Base-by-base conservation (phyloP, 225 moss, liverwort and hornwort genomes). In the Sphagnum contortum region DNA sequence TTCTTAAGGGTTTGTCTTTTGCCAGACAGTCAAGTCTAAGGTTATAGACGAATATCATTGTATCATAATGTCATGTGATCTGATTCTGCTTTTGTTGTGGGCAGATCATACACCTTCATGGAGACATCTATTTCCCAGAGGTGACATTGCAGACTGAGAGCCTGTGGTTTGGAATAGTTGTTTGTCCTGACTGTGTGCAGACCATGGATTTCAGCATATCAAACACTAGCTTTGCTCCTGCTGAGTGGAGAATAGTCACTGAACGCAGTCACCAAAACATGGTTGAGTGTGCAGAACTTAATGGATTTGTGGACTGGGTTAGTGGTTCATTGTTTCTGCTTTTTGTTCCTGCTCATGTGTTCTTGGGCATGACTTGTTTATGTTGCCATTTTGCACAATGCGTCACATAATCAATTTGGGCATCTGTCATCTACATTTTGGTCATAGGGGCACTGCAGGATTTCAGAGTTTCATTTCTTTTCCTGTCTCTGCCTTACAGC, bases 201-300 rank as follows among this genome's bases (percentile, higher is more conserved):
- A 73, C 75, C 29, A 73, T 78, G 75, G 53, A 78, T 60, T 84
- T 81, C 8, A 78, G 64, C 47, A 84, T 84, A 71, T 75, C 76
- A 59, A 84, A 84, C 47, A 69, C 73, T 0, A 84, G 73, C 58
- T 59, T 81, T 54, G 68, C 71, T 49, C 78, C 73, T 3, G 55
- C 81, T 3, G 64, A 78, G 62, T 84, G 78, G 78, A 69, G 73
- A 10, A 71, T 84, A 59, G 78, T 81, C 44, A 81, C 78, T 0
- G 78, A 84, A 62, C 12, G 71, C 64, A 84, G 84, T 50, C 75
- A 84, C 1, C 3, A 66, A 64, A 54, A 75, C 14, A 78, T 84
- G 80, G 66, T 78, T 48, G 66, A 78, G n/a, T 73, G 75, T 3
- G 71, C 84, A 11, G 60, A 75, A 65, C 47, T 80, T 10, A 73